Base-by-base conservation (phyloP, 345 rosid genomes). In the Noccaea bulbosa region DNA sequence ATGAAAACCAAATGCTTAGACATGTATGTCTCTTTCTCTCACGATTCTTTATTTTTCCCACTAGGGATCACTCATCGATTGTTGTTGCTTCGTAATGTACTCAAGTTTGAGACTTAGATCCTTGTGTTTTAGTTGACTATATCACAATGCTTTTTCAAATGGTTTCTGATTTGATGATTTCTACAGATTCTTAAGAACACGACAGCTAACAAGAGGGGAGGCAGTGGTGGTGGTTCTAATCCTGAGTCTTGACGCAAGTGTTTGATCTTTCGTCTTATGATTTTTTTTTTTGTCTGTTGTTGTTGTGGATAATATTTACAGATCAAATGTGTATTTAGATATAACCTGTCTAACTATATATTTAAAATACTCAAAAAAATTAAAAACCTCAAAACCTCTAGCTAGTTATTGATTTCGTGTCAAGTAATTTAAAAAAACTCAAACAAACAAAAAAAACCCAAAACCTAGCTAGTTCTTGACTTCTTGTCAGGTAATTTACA, bases 1-100 rank as follows among this genome's bases (percentile, higher is more conserved):
- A 93, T 37, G 98, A 92, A 80, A 92, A 92, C 66, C 96, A 90
- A 74, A 92, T 92, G 98, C 98, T 92, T 58, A 84, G 98, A 90
- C 96, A 85, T 2, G 98, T 92, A 85, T 15, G 77, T 33, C 30
- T 9, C 12, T 56, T 8, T n/a, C 16, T n/a, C 48, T n/a, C 48
- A 5, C 20, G 2, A 2, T 22, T 22, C 24, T 22, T 2, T 22
- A 2, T 22, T 8, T 47, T n/a, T 49, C 33, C 20, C n/a, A 9
- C 4, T 50, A 22, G 33, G 33, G 11, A n/a, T 51, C 8, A 27
- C 4, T 15, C 10, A 16, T 46, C 5, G 11, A 50, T 43, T 22
- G 4, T 43, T 41, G 32, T 50, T 2, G 12, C 12, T 49, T 65
- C 7, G 15, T 22, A 6, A 41, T 43, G 38, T 43, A 14, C 38